These are phyloP conservation scores for Dioszegia hungarica DNA, from an alignment of 768 basidiomycete genomes.

Conservation along the genomic window DNA sequence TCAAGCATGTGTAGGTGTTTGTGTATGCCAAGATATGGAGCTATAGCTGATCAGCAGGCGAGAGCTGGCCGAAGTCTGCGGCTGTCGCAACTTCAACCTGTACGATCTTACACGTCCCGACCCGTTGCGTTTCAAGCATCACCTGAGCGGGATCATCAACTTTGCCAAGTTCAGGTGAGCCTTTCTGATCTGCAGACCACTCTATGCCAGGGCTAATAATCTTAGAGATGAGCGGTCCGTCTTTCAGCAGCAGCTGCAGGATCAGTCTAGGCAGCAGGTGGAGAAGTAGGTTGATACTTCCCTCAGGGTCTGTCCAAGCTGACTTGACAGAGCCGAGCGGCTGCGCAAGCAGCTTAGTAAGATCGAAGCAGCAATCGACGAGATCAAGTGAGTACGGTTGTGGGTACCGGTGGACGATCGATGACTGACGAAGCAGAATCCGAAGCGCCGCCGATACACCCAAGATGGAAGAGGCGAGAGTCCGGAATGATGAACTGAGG, in stretches of 20 bases:
- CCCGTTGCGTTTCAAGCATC: slow-evolving; percentile 64
- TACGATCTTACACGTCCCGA: slow-evolving; percentile 71
- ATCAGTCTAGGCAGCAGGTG: slow-evolving; percentile 39
- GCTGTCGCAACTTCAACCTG: slow-evolving; percentile 59
- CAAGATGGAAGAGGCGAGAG: slow-evolving; percentile 57
- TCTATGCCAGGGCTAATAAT: too few relatives aligned
- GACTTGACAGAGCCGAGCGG: slow-evolving; percentile 7
- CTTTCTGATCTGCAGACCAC: background rate
- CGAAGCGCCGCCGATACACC: slow-evolving; percentile 57
- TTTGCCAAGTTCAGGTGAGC: slow-evolving; percentile 84
- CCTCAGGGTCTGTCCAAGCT: background rate
- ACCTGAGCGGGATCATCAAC: slow-evolving; percentile 86
- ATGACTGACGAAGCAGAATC: slow-evolving; percentile 51
- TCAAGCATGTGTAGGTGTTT: slow-evolving; percentile 33
- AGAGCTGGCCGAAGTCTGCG: slow-evolving; percentile 30
- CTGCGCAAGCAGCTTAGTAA: slow-evolving; percentile 27
- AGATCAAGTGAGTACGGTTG: slow-evolving; percentile 49
- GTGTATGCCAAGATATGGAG: background rate
- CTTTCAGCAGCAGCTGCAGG: slow-evolving; percentile 53
- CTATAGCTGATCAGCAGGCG: slow-evolving; percentile 17
- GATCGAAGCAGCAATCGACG: slow-evolving; percentile 30
- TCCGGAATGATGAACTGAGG: slow-evolving; percentile 63
- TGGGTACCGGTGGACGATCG: background rate
- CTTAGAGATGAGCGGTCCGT: slow-evolving; percentile 31
- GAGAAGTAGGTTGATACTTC: slow-evolving; percentile 26